Conservation (phyloP, 345 rosid genomes). For the Erodium maritimum region DNA sequence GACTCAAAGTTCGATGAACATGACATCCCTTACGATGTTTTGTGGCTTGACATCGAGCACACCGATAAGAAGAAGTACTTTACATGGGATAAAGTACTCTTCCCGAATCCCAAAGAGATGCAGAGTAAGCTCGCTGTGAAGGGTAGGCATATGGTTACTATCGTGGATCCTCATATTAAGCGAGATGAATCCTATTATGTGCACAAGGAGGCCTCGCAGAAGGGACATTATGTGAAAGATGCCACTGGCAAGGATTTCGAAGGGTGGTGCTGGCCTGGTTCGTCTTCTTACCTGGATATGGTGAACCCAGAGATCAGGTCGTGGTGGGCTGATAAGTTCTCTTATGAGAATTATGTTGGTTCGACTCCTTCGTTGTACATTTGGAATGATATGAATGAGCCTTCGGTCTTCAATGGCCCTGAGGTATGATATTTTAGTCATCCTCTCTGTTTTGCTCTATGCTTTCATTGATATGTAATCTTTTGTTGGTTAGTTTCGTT, state of each 20-base stretch:
- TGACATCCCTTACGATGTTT: conserved; percentile 92
- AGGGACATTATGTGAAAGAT: conserved; percentile 87
- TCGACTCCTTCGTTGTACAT: conserved; percentile 86
- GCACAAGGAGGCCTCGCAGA: conserved; percentile 78
- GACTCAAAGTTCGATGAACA: conserved; percentile 91
- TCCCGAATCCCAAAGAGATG: conserved; percentile 92
- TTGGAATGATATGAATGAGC: conserved; percentile 99
- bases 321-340: conserved; percentile 87
- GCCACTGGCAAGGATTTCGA: conserved; percentile 73
- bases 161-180: conserved; percentile 97
- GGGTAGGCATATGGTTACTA: conserved; percentile 95
- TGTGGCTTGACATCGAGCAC: conserved; percentile 98
- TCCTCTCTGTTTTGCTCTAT: no score
- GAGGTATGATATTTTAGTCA: conserved; percentile 43
- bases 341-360: conserved; percentile 58
- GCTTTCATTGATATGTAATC: neutral
- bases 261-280: conserved; percentile 99
- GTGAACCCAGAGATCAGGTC: conserved; percentile 77
- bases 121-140: conserved; percentile 76
- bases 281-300: conserved; percentile 82
- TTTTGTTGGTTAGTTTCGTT: neutral
- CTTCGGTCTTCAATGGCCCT: conserved; percentile 98
- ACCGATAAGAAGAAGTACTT: conserved; percentile 89
- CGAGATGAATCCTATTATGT: conserved; percentile 64
- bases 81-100: conserved; percentile 75